These are phyloP conservation scores for Eutypella sp. DNA, from an alignment of 2,329 filamentous ascomycete genomes.

Conservation along the genomic window DNA sequence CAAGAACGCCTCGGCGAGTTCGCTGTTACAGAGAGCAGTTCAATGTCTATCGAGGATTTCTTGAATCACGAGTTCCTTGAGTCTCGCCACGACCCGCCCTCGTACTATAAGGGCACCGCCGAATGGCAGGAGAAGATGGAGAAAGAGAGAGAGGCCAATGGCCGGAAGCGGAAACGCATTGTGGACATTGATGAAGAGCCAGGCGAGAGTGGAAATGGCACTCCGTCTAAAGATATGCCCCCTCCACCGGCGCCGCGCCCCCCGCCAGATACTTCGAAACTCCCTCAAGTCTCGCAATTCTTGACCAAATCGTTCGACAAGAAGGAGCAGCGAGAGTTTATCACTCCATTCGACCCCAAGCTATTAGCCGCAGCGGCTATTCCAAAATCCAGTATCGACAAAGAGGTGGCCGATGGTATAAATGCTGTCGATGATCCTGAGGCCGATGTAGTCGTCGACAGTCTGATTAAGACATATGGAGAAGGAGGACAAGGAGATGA, in stretches of 20 bases:
- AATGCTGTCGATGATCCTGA: constrained; percentile 27
- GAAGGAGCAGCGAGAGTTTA: constrained; percentile 19
- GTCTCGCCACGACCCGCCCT: constrained; percentile 72
- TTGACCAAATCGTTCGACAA: constrained; percentile 24
- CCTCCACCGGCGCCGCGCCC: constrained; percentile 26
- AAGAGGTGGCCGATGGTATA: constrained; percentile 22
- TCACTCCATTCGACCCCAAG: constrained; percentile 24
- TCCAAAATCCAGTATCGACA: constrained; percentile 11
- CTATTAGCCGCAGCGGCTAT: constrained; percentile 19
- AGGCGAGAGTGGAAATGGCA: constrained; percentile 10
- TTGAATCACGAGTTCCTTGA: constrained; percentile 67
- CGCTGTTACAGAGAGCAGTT: constrained; percentile 76
- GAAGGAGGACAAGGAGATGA: constrained; percentile 23
- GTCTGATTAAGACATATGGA: constrained; percentile 31
- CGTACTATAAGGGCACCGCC: constrained; percentile 64
- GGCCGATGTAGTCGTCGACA: constrained; percentile 38
- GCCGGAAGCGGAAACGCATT: constrained; percentile 41
- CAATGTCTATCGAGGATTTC: constrained; percentile 84
- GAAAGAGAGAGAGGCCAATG: constrained; percentile 35
- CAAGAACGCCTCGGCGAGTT: constrained; percentile 90
- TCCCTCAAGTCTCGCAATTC: constrained; percentile 25
- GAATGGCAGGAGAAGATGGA: constrained; percentile 52
- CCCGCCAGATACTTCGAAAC: constrained; percentile 22
- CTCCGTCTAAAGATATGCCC: constrained; percentile 21
- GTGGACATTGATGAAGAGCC: constrained; percentile 30